phyloP scores from a whole-genome alignment of 1,284 basidiomycete genomes.

The Trichosporon inkin region DNA sequence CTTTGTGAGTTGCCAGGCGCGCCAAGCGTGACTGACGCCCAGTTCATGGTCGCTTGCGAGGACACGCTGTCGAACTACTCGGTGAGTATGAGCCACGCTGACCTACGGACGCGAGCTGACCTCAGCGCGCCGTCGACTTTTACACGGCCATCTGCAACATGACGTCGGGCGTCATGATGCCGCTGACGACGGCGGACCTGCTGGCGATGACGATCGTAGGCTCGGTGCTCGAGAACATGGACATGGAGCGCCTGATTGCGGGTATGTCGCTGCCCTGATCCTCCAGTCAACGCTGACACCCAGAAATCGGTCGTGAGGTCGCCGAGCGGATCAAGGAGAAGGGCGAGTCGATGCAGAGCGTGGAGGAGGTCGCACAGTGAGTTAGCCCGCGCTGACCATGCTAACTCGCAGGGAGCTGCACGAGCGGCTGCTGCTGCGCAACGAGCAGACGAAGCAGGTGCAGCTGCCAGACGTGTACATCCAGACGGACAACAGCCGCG shows the following conservation, averaged over 20 bases:
- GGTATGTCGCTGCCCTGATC: constrained; percentile 28
- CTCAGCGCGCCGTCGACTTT: constrained; percentile 85
- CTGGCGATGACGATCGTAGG: constrained; percentile 95
- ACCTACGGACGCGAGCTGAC: constrained; percentile 17
- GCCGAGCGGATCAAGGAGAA: constrained; percentile 80
- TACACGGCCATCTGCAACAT: constrained; percentile 88
- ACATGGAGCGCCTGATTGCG: constrained; percentile 88
- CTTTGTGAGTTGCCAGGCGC: constrained; percentile 55
- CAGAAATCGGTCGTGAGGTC: constrained; percentile 86
- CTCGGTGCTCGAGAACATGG: constrained; percentile 93
- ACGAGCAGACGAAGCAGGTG: constrained; percentile 94
- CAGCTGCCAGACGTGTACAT: constrained; percentile 95
- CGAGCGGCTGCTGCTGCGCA: constrained; percentile 81
- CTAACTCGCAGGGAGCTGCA: constrained; percentile 58
- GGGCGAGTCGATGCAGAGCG: constrained; percentile 66
- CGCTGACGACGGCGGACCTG: constrained; percentile 90
- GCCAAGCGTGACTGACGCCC: constrained; percentile 18
- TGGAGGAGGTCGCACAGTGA: constrained; percentile 83
- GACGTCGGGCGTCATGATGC: constrained; percentile 91
- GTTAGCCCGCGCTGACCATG: constrained; percentile 9
- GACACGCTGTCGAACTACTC: constrained; percentile 91
- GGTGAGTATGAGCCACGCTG: constrained; percentile 55
- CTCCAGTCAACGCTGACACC: constrained; percentile 9
- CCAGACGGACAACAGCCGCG: constrained; percentile 76
- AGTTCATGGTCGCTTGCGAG: constrained; percentile 98